Percentiles rank a stretch among this genome's conserved stretches.
phyloP scores from a whole-genome alignment of 345 rosid species.

The Xanthoceras sorbifolium region DNA sequence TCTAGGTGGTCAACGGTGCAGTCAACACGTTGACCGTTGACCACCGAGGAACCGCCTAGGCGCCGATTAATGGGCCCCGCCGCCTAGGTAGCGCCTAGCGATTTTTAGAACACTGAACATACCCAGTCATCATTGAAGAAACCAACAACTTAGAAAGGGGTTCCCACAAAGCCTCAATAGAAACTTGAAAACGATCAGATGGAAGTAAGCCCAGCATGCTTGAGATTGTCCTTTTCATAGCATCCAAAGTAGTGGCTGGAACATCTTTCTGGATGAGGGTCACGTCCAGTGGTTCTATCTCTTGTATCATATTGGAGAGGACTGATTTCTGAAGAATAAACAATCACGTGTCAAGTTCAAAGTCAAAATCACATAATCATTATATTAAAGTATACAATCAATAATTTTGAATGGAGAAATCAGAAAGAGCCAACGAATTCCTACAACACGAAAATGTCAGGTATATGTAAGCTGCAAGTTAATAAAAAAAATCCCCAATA shows the following conservation, averaged over 20 bases:
- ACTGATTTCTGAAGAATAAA: constrained; percentile 55
- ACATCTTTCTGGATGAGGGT: constrained; percentile 89
- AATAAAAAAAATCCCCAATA: neutral
- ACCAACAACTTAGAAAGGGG: constrained; percentile 84
- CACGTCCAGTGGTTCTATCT: constrained; percentile 91
- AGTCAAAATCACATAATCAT: neutral
- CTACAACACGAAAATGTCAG: neutral
- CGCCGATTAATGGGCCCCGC: no score
- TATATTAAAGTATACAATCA: neutral
- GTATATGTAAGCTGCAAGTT: neutral
- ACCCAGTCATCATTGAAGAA: constrained; percentile 99
- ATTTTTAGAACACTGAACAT: no score
- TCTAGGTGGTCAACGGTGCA: no score
- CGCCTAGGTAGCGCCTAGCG: no score
- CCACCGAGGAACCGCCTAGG: no score
- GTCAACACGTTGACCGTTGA: no score
- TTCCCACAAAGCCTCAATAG: constrained; percentile 89
- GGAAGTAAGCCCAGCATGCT: constrained; percentile 99
- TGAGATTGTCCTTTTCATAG: constrained; percentile 94
- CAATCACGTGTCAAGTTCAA: constrained; percentile 8
- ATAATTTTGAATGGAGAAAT: neutral
- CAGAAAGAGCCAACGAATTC: neutral
- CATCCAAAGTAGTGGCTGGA: constrained; percentile 80
- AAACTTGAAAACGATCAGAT: constrained; percentile 86
- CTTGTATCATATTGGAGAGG: constrained; percentile 70